phyloP scores from a whole-genome alignment of 2,329 filamentous ascomycete species.

The Thelonectria rubi region DNA sequence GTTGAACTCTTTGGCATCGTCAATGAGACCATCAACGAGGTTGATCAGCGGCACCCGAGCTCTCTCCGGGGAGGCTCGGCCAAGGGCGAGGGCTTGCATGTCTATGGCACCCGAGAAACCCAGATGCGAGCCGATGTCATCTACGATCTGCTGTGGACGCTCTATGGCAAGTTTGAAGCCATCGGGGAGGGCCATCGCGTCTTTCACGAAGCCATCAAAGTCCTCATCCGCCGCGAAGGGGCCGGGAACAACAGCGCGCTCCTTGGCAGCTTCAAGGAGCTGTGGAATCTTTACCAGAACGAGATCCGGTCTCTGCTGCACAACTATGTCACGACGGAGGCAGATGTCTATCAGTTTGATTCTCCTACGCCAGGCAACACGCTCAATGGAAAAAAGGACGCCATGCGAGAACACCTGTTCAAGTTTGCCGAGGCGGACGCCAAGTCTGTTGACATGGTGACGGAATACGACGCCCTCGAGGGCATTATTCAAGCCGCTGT shows the following conservation, averaged over 20 bases:
- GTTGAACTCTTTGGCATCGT: constrained; percentile 95
- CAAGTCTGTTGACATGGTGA: constrained; percentile 79
- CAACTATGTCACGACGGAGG: constrained; percentile 94
- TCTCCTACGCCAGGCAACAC: constrained; percentile 59
- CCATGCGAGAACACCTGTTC: constrained; percentile 75
- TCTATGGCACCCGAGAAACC: constrained; percentile 75
- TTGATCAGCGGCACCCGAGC: constrained; percentile 91
- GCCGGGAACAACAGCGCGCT: constrained; percentile 70
- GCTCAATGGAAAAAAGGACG: constrained; percentile 57
- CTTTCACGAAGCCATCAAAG: constrained; percentile 89
- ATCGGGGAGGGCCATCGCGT: constrained; percentile 96
- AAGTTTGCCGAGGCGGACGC: constrained; percentile 85
- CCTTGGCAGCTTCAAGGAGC: constrained; percentile 89
- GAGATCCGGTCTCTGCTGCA: constrained; percentile 94
- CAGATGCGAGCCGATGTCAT: constrained; percentile 85
- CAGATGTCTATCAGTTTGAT: constrained; percentile 74
- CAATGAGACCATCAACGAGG: constrained; percentile 92
- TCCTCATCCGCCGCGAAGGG: constrained; percentile 84
- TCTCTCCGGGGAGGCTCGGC: constrained; percentile 68
- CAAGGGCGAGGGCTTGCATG: constrained; percentile 65
- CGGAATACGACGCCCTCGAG: constrained; percentile 89
- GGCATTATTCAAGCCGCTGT: constrained; percentile 91
- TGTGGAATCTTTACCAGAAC: constrained; percentile 98
- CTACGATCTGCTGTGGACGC: constrained; percentile 87
- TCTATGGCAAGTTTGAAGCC: constrained; percentile 97